Evolutionary conservation across 257 asterid genomes (phyloP).

Genomic region (Nicotiana benthamiana): DNA sequence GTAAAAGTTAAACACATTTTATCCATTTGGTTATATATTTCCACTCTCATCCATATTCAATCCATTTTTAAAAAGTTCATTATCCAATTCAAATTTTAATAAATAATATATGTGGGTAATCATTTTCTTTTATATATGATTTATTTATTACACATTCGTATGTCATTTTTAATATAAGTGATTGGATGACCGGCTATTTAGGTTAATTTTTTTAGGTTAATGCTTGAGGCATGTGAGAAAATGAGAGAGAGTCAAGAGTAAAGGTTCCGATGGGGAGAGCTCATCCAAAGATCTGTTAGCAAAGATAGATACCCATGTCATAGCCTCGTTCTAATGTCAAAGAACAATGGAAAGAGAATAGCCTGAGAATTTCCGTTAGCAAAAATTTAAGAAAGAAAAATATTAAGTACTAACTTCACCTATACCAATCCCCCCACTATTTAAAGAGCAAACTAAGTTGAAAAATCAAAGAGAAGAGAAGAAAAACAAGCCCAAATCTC

Average conservation of each 20-base stretch:
- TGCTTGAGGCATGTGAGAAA: no score
- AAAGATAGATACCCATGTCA: background rate
- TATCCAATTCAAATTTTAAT: no score
- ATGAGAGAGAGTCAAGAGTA: background rate
- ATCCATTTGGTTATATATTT: no score
- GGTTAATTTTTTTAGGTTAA: no score
- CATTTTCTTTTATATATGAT: no score
- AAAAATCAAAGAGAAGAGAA: background rate
- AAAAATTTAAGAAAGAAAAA: slow-evolving; percentile 7
- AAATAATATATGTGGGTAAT: no score
- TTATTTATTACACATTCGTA: no score
- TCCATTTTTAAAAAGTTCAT: no score
- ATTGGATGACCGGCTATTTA: no score
- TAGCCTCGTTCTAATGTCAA: background rate
- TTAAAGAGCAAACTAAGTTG: background rate
- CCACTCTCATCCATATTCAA: no score
- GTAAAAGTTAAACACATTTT: no score
- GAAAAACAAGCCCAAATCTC: background rate
- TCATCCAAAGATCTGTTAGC: background rate
- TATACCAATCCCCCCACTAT: slow-evolving; percentile 58
- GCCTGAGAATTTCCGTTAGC: background rate
- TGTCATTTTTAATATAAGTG: no score
- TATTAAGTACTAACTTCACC: slow-evolving; percentile 16
- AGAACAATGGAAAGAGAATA: background rate
- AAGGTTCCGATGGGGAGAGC: background rate